Conservation (phyloP, 2,329 filamentous ascomycete genomes). For the Pyrenophora tritici-repentis region DNA sequence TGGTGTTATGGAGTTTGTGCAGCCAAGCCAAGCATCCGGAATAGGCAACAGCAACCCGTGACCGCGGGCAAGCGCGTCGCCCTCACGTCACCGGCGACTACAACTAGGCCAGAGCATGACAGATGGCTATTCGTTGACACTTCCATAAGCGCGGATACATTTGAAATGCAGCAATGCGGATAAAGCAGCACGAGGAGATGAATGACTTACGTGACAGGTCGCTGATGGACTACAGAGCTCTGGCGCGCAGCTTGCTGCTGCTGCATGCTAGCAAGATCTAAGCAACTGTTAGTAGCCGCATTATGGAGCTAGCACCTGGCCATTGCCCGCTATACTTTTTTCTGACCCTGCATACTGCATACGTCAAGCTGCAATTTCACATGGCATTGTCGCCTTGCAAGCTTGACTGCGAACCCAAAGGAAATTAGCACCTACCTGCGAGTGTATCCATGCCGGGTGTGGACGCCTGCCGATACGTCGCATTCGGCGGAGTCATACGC, state of each 20-base stretch:
- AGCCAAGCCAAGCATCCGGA: conserved; percentile 15
- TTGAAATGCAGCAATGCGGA: background rate
- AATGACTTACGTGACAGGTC: conserved; percentile 44
- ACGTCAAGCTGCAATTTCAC: background rate
- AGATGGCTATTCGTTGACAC: background rate
- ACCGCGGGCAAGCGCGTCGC: conserved; percentile 18
- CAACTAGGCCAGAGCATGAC: background rate
- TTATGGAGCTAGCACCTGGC: background rate
- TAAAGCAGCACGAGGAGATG: background rate
- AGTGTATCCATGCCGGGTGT: conserved; percentile 56
- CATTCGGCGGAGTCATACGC: conserved; percentile 42
- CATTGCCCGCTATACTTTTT: background rate
- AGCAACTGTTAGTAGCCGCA: conserved; percentile 8
- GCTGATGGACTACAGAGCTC: conserved; percentile 39
- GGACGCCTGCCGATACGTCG: conserved; percentile 48
- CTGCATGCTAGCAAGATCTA: conserved; percentile 56
- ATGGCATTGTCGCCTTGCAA: background rate
- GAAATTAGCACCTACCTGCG: conserved; percentile 46
- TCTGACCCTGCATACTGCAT: background rate
- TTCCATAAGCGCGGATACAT: background rate
- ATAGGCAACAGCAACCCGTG: conserved; percentile 29
- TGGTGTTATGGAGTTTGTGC: conserved; percentile 8
- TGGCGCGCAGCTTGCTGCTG: conserved; percentile 51
- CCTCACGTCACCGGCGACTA: conserved; percentile 7
- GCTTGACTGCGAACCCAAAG: conserved; percentile 10